These are phyloP conservation scores for Ophiostoma sp. DNA, from an alignment of 2,329 filamentous ascomycete genomes.

Conservation along the genomic window DNA sequence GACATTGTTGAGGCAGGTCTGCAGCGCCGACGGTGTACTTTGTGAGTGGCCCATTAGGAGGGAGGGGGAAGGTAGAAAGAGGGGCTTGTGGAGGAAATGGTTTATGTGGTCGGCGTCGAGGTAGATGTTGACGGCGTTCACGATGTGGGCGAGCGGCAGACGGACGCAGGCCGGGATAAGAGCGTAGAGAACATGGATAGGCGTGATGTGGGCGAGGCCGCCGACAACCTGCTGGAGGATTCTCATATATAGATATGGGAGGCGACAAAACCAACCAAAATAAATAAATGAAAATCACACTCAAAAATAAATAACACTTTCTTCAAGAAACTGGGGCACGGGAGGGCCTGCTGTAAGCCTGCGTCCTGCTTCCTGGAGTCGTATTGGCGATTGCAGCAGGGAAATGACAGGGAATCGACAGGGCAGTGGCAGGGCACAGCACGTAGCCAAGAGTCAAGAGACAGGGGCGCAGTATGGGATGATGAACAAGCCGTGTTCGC, in stretches of 20 bases:
- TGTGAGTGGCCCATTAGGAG: slow-evolving; percentile 18
- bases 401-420: background rate
- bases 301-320: too few species aligned
- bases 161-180: background rate
- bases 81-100: background rate
- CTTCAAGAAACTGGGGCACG: background rate
- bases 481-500: background rate
- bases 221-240: background rate
- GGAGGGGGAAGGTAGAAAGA: background rate
- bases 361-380: background rate
- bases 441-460: background rate
- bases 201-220: background rate
- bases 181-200: background rate
- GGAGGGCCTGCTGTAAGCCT: background rate
- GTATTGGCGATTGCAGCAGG: background rate
- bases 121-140: background rate
- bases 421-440: background rate
- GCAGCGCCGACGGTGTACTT: slow-evolving; percentile 18
- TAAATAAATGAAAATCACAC: background rate
- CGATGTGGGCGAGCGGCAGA: background rate
- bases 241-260: background rate
- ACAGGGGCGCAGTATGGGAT: background rate
- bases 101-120: background rate
- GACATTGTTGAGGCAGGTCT: slow-evolving; percentile 47
- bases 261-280: background rate